These are phyloP conservation scores for Sambucus nigra DNA, from an alignment of 129 eudicot genomes.

Conservation along the genomic window DNA sequence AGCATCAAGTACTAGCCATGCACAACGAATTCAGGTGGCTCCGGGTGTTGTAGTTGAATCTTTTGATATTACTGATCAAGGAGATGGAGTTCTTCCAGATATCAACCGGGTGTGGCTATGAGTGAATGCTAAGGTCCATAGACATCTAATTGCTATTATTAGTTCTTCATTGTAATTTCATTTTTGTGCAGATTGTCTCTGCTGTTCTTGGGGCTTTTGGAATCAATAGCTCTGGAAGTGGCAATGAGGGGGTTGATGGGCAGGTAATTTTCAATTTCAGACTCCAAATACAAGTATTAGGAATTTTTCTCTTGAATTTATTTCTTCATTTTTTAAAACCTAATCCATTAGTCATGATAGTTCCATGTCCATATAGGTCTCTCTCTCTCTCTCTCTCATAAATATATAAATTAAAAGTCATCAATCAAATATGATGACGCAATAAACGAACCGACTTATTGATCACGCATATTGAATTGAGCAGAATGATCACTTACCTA, in stretches of 20 bases:
- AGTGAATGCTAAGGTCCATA: neutral
- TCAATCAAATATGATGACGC: too few species aligned
- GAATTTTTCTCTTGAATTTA: neutral
- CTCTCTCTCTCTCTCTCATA: neutral
- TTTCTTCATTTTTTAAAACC: neutral
- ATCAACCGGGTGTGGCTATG: conserved; percentile 8
- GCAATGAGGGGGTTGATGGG: neutral
- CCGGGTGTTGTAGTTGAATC: conserved; percentile 12
- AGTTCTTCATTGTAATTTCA: neutral
- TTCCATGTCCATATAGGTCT: neutral
- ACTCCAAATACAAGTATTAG: neutral
- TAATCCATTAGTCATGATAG: neutral
- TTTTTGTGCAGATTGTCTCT: conserved; percentile 11
- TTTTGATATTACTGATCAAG: conserved; percentile 7
- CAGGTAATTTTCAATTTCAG: conserved; percentile 1
- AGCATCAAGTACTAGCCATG: neutral
- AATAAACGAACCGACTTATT: too few species aligned
- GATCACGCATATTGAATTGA: too few species aligned
- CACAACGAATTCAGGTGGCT: conserved; percentile 1
- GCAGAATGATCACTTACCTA: too few species aligned
- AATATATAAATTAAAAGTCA: too few species aligned
- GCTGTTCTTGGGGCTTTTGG: conserved; percentile 12
- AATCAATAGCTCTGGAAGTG: neutral
- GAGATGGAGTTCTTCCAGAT: conserved; percentile 9
- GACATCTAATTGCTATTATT: neutral